A percentile compares a stretch with the other conserved stretches of the same genome.
phyloP scores from a whole-genome alignment of 2,329 filamentous ascomycete species.

The Penicillium sp. region DNA sequence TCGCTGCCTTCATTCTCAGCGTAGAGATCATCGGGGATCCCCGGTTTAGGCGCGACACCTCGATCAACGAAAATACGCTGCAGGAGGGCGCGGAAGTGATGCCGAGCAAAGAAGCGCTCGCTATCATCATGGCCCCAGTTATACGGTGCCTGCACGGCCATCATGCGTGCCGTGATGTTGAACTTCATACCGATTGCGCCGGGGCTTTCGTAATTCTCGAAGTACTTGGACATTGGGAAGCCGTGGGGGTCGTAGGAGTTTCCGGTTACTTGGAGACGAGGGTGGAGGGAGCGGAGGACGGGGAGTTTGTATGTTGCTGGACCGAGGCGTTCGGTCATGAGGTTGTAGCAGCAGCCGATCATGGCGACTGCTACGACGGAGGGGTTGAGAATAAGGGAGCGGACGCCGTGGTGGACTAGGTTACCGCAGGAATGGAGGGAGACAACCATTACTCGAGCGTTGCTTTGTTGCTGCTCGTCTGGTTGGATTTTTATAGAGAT shows the following conservation, averaged over 20 bases:
- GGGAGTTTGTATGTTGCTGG: slow-evolving; percentile 87
- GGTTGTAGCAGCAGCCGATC: slow-evolving; percentile 97
- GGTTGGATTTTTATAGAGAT: slow-evolving; percentile 9
- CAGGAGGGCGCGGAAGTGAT: slow-evolving; percentile 89
- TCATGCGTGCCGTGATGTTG: slow-evolving; percentile 97
- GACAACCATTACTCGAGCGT: slow-evolving; percentile 73
- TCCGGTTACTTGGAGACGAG: slow-evolving; percentile 71
- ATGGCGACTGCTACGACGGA: slow-evolving; percentile 89
- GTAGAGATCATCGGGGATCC: slow-evolving; percentile 38
- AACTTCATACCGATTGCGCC: slow-evolving; percentile 71
- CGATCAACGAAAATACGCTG: slow-evolving; percentile 92
- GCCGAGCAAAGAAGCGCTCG: slow-evolving; percentile 85
- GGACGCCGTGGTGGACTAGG: slow-evolving; percentile 91
- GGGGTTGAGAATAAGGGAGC: slow-evolving; percentile 82
- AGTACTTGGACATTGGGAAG: slow-evolving; percentile 84
- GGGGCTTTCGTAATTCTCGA: slow-evolving; percentile 63
- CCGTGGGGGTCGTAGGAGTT: slow-evolving; percentile 83
- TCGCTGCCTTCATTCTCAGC: slow-evolving; percentile 39
- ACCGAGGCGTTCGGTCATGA: slow-evolving; percentile 86
- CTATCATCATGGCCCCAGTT: slow-evolving; percentile 89
- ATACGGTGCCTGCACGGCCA: slow-evolving; percentile 92
- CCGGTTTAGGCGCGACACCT: slow-evolving; percentile 71
- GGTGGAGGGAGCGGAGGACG: slow-evolving; percentile 74
- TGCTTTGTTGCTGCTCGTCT: slow-evolving; percentile 18
- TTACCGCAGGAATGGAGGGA: slow-evolving; percentile 98